Evolutionary conservation across 2,329 filamentous ascomycete species (phyloP).

Genomic region (Aspergillus piperis): DNA sequence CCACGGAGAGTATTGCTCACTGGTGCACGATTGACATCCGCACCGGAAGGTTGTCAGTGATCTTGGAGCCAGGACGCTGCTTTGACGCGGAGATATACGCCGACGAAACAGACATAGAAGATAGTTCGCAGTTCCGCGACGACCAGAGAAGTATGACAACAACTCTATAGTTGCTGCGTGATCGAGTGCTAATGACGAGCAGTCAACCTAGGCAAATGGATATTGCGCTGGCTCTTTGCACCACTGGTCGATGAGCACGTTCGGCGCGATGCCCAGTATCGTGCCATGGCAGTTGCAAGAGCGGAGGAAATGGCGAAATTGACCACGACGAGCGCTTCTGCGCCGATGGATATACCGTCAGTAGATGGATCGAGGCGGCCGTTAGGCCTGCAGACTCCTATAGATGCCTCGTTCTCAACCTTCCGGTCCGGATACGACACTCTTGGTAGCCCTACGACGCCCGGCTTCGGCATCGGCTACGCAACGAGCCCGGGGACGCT

Average conservation of each 20-base stretch:
- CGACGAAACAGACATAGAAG: constrained; percentile 76
- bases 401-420: constrained; percentile 50
- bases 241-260: constrained; percentile 90
- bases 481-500: constrained; percentile 63
- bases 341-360: constrained; percentile 60
- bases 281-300: constrained; percentile 66
- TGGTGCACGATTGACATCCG: constrained; percentile 96
- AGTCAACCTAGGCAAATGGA: constrained; percentile 98
- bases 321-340: constrained; percentile 61
- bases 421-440: constrained; percentile 64
- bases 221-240: constrained; percentile 87
- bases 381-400: constrained; percentile 30
- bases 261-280: constrained; percentile 71
- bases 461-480: constrained; percentile 75
- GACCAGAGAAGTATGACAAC: constrained; percentile 79
- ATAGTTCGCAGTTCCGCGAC: constrained; percentile 79
- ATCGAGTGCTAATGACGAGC: constrained; percentile 8
- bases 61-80: constrained; percentile 90
- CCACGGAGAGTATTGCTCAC: constrained; percentile 82
- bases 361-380: constrained; percentile 27
- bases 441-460: constrained; percentile 65
- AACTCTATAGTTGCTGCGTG: constrained; percentile 8
- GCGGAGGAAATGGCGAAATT: constrained; percentile 60
- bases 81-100: constrained; percentile 98
- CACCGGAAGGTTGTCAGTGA: constrained; percentile 86